Evolutionary conservation across 1,139 yeast genomes (phyloP).

Genomic region (Arxiozyma bovina): DNA sequence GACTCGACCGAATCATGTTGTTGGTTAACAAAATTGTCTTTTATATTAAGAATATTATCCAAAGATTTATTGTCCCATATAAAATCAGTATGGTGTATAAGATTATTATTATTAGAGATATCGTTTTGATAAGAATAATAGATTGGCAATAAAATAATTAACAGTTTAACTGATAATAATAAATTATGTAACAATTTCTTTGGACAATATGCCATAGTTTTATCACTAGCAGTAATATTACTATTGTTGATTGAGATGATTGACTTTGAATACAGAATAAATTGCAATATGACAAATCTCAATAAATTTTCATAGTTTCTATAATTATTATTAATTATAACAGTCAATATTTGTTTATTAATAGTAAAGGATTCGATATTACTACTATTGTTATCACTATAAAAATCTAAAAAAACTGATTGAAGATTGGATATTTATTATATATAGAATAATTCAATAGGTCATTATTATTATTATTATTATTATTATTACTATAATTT

Average conservation of each 20-base stretch:
- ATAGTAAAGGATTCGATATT: not conserved
- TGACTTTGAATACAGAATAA: not conserved
- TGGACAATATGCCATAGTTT: not conserved
- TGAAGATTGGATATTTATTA: not conserved
- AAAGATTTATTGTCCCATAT: not conserved
- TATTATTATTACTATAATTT: not conserved
- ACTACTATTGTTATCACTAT: too few relatives aligned
- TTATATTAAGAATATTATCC: not conserved
- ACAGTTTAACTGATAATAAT: conserved; percentile 55
- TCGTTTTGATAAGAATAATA: conserved; percentile 33
- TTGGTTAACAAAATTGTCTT: not conserved
- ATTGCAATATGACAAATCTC: conserved; percentile 29
- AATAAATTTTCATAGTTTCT: conserved; percentile 50
- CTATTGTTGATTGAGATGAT: not conserved
- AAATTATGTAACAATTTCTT: conserved; percentile 14
- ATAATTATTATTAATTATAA: conserved; percentile 49
- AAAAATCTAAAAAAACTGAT: not conserved
- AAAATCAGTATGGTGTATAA: not conserved
- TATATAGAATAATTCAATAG: not conserved
- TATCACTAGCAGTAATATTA: not conserved
- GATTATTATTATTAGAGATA: not conserved
- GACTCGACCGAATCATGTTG: not conserved
- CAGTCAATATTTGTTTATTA: conserved; percentile 41
- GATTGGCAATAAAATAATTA: conserved; percentile 61
- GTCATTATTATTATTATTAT: conserved; percentile 28